Evolutionary conservation across 2,329 filamentous ascomycete species (phyloP).

Genomic region (Akanthomyces muscarius): DNA sequence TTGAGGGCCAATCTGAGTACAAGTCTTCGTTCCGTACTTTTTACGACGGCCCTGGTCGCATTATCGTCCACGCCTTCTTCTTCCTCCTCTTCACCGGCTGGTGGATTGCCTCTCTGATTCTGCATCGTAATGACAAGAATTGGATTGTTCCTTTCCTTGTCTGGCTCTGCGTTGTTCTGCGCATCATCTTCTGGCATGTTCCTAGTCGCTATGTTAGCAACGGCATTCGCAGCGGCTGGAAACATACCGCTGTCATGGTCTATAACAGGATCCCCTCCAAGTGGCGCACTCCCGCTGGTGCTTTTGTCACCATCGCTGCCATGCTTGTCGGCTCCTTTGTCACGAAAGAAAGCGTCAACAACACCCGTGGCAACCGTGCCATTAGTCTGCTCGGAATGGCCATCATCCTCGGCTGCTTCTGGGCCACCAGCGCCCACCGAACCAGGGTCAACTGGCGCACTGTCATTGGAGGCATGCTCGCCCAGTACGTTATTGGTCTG

Average conservation of each 20-base stretch:
- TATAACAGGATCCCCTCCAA: slow-evolving; percentile 63
- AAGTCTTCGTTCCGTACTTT: slow-evolving; percentile 29
- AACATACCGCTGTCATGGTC: slow-evolving; percentile 55
- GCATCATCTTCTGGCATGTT: slow-evolving; percentile 70
- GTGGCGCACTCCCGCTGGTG: slow-evolving; percentile 60
- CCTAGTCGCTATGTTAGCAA: slow-evolving; percentile 62
- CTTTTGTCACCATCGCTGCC: slow-evolving; percentile 59
- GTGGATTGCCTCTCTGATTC: slow-evolving; percentile 72
- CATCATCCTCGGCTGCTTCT: slow-evolving; percentile 66
- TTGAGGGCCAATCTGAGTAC: slow-evolving; percentile 22
- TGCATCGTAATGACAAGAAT: slow-evolving; percentile 68
- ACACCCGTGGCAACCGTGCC: slow-evolving; percentile 75
- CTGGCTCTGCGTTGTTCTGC: slow-evolving; percentile 69
- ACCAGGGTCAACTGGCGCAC: slow-evolving; percentile 66
- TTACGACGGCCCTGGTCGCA: slow-evolving; percentile 41
- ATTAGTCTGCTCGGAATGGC: slow-evolving; percentile 75
- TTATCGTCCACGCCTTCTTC: slow-evolving; percentile 44
- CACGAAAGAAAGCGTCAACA: slow-evolving; percentile 66
- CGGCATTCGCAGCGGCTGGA: slow-evolving; percentile 66
- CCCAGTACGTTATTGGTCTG: slow-evolving; percentile 82
- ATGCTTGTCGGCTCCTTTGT: slow-evolving; percentile 77
- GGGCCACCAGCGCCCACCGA: slow-evolving; percentile 66
- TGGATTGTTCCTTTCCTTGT: slow-evolving; percentile 84
- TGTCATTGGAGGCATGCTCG: slow-evolving; percentile 82
- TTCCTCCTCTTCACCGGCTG: slow-evolving; percentile 51